These are phyloP conservation scores for Pythium aquatile DNA, from an alignment of 352 stramenopile species.

Conservation along the genomic window DNA sequence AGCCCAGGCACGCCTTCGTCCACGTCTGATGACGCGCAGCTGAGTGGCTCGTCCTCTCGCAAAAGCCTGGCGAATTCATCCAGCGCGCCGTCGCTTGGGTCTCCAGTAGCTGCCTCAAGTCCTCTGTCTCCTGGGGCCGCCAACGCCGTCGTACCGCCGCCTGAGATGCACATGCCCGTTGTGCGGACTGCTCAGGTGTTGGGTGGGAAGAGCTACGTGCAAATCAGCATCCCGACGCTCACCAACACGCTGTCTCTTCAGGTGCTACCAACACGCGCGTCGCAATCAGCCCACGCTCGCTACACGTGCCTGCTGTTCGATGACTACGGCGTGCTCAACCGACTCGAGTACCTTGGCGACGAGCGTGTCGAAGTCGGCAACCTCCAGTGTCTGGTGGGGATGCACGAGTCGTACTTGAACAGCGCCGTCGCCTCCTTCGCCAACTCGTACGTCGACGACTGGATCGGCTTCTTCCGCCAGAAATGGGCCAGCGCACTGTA, in stretches of 20 bases:
- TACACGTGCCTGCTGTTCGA: conserved; percentile 77
- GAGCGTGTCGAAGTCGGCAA: conserved; percentile 59
- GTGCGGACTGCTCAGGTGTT: conserved; percentile 41
- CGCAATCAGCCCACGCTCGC: conserved; percentile 23
- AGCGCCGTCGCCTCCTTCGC: conserved; percentile 71
- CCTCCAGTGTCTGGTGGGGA: conserved; percentile 68
- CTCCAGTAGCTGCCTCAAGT: not conserved
- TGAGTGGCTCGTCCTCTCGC: conserved; percentile 9
- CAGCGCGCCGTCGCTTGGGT: conserved; percentile 19
- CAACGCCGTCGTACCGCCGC: conserved; percentile 43
- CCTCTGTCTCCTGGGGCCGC: not conserved
- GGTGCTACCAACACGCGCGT: conserved; percentile 47
- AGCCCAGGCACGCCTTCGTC: not conserved
- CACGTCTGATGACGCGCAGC: conserved; percentile 1
- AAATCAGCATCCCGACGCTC: conserved; percentile 71
- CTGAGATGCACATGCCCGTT: conserved; percentile 70
- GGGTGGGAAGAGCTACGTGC: conserved; percentile 60
- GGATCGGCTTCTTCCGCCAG: conserved; percentile 79
- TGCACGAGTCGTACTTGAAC: conserved; percentile 89
- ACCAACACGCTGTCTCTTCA: conserved; percentile 69
- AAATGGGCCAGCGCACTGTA: conserved; percentile 75
- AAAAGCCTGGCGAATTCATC: conserved; percentile 17
- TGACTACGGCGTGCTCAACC: conserved; percentile 67
- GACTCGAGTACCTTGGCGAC: conserved; percentile 68
- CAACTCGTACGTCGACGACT: conserved; percentile 71